Percentiles rank a stretch among this genome's conserved stretches.
Conservation (phyloP, 805 yeast species). For the Schwanniomyces pseudopolymorphus region DNA sequence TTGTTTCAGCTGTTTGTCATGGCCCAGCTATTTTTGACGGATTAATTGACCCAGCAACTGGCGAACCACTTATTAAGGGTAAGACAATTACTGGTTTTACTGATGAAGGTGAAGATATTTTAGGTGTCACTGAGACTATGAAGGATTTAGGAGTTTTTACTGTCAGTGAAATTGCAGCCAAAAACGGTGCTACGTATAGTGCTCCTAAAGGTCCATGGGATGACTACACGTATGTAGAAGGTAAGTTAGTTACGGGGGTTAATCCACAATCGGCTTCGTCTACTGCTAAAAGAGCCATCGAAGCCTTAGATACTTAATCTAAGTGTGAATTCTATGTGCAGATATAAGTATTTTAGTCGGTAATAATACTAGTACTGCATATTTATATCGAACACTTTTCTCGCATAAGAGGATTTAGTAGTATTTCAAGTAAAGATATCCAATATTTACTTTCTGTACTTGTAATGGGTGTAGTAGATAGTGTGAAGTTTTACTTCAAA, state of each 20-base stretch:
- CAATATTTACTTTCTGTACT: not conserved
- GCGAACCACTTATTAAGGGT: constrained; percentile 48
- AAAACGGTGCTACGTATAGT: constrained; percentile 43
- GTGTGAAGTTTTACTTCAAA: constrained; percentile 53
- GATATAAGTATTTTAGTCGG: not conserved
- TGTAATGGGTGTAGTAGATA: constrained; percentile 5
- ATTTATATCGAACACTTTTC: not conserved
- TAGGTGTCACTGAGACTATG: constrained; percentile 20
- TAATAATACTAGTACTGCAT: not conserved
- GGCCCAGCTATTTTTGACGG: constrained; percentile 62
- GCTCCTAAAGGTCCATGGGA: constrained; percentile 54
- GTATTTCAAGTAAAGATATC: not conserved
- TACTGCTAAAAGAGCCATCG: constrained; percentile 44
- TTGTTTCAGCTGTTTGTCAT: constrained; percentile 66
- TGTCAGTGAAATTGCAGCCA: constrained; percentile 36
- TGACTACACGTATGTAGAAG: constrained; percentile 52
- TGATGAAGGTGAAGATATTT: constrained; percentile 48
- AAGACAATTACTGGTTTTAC: constrained; percentile 62
- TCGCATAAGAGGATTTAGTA: not conserved
- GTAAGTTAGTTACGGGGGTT: constrained; percentile 61
- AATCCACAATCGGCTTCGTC: constrained; percentile 59
- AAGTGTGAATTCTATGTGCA: not conserved
- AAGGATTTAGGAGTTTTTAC: constrained; percentile 26
- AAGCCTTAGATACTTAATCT: constrained; percentile 5
- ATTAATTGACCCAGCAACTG: constrained; percentile 41